These are phyloP conservation scores for Tetradesmus obliquus DNA, from an alignment of 139 green algal species.

Conservation along the genomic window DNA sequence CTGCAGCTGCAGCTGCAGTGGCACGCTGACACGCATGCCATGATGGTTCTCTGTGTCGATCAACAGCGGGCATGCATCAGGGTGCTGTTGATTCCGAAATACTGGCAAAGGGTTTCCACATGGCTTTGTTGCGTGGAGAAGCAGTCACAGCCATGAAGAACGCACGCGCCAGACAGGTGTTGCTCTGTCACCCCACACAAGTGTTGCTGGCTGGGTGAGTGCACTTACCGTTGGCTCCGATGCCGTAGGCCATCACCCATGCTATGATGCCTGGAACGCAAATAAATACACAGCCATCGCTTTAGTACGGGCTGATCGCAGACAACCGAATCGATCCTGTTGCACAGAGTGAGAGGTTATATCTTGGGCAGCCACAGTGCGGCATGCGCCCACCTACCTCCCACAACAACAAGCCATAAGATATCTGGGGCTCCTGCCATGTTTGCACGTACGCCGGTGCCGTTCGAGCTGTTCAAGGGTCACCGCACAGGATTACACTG, in stretches of 20 bases:
- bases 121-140: too few relatives aligned
- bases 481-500: not conserved
- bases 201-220: not conserved
- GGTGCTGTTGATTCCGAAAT: not conserved
- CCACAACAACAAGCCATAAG: constrained; percentile 27
- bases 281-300: not conserved
- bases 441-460: not conserved
- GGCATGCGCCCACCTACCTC: not conserved
- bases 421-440: constrained; percentile 20
- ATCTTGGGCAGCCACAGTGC: not conserved
- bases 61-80: not conserved
- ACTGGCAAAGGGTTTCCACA: not conserved
- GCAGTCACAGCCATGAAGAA: too few relatives aligned
- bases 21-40: not conserved
- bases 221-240: constrained; percentile 27
- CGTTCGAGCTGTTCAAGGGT: not conserved
- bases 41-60: not conserved
- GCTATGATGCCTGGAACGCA: constrained; percentile 22
- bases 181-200: not conserved
- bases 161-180: not conserved
- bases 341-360: not conserved
- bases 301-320: not conserved
- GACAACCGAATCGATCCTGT: not conserved
- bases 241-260: constrained; percentile 43
- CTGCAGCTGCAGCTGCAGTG: not conserved